A percentile compares a stretch with the other conserved stretches of the same genome.
Conservation (phyloP, 2,329 filamentous ascomycete genomes). For the Davidsoniella virescens region DNA sequence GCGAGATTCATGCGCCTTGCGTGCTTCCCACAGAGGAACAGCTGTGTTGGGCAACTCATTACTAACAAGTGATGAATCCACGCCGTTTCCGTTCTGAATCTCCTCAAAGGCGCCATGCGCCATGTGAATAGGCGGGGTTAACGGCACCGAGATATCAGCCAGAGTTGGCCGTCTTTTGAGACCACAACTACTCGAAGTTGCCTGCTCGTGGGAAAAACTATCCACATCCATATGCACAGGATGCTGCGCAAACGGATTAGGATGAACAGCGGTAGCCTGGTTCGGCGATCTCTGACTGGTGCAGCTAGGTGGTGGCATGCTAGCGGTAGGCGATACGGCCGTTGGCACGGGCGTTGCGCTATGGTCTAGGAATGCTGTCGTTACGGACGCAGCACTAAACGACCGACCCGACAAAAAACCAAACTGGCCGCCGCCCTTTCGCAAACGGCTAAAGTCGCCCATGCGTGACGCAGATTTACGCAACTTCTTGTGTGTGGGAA, state of each 20-base stretch:
- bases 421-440: conserved; percentile 16
- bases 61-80: background rate
- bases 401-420: conserved; percentile 13
- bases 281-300: no score
- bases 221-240: background rate
- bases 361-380: conserved; percentile 15
- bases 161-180: conserved; percentile 14
- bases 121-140: conserved; percentile 11
- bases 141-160: conserved; percentile 12
- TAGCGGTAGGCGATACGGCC: conserved; percentile 13
- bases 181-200: background rate
- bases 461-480: conserved; percentile 32
- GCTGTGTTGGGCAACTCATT: conserved; percentile 4
- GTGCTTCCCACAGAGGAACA: conserved; percentile 6
- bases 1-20: no score
- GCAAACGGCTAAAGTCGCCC: conserved; percentile 25
- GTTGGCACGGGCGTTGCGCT: conserved; percentile 11
- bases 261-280: background rate
- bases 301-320: conserved; percentile 4
- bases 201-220: conserved; percentile 5
- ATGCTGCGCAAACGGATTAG: conserved; percentile 9
- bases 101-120: conserved; percentile 10
- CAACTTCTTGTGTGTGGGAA: conserved; percentile 29
- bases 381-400: conserved; percentile 17
- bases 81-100: conserved; percentile 7